Conservation (phyloP, 2,329 filamentous ascomycete species). For the Pseudocercospora macadamiae region DNA sequence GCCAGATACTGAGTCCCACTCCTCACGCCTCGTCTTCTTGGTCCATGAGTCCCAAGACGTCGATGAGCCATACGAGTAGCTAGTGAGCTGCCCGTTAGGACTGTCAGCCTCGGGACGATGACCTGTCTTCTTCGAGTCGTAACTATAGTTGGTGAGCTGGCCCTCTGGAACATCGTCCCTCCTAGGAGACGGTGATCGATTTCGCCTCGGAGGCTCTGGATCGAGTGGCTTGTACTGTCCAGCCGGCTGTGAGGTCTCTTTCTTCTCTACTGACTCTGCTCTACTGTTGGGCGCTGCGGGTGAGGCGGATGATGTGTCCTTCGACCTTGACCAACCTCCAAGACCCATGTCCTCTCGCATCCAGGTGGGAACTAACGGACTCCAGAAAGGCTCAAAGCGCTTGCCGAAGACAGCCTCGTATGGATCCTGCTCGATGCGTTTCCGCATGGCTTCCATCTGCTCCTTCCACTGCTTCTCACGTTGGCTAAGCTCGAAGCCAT, state of each 20-base stretch:
- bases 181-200: conserved; percentile 6
- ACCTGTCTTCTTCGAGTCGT: conserved; percentile 23
- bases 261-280: conserved; percentile 3
- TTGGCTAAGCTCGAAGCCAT: conserved; percentile 34
- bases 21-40: conserved; percentile 33
- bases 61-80: conserved; percentile 32
- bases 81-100: conserved; percentile 25
- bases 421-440: conserved; percentile 44
- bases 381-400: conserved; percentile 41
- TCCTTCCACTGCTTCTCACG: conserved; percentile 39
- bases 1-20: conserved; percentile 39
- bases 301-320: conserved; percentile 7
- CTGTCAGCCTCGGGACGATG: conserved; percentile 17
- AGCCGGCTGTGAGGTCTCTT: conserved; percentile 6
- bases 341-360: conserved; percentile 35
- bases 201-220: conserved; percentile 10
- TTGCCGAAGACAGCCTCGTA: conserved; percentile 49
- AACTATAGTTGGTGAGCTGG: conserved; percentile 25
- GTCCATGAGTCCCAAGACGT: conserved; percentile 39
- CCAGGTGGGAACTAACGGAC: conserved; percentile 34
- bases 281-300: not conserved
- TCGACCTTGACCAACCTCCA: conserved; percentile 21
- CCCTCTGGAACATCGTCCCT: conserved; percentile 13
- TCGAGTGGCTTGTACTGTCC: conserved; percentile 15
- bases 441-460: conserved; percentile 38